A percentile compares a stretch with the other conserved stretches of the same genome.
These are phyloP conservation scores for Viola pubescens DNA, from an alignment of 441 rosid genomes.

Conservation along the genomic window DNA sequence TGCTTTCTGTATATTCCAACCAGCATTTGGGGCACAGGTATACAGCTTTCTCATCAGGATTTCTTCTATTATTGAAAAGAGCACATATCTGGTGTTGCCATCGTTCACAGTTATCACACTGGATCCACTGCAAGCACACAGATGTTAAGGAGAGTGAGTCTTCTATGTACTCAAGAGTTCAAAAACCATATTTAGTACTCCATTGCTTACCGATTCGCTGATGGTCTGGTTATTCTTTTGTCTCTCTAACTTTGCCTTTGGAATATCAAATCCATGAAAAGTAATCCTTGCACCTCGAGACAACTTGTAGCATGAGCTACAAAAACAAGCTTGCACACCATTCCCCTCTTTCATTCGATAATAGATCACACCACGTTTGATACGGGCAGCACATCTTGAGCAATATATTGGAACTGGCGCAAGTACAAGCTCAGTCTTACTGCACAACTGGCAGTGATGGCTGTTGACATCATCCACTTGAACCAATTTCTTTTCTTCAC, in stretches of 20 bases:
- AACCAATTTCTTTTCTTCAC: constrained; percentile 19
- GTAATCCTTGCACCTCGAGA: constrained; percentile 20
- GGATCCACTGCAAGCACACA: constrained; percentile 57
- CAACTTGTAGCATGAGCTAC: constrained; percentile 30
- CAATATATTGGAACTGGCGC: constrained; percentile 55
- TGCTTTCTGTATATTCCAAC: constrained; percentile 35
- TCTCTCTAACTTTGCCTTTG: constrained; percentile 30
- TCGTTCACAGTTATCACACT: constrained; percentile 48
- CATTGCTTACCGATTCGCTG: constrained; percentile 38
- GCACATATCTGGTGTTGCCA: constrained; percentile 88
- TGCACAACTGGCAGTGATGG: constrained; percentile 51
- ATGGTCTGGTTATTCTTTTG: constrained; percentile 33
- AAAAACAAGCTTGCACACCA: constrained; percentile 30
- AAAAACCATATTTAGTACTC: constrained; percentile 4
- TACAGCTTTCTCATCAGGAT: constrained; percentile 35
- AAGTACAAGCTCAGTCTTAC: constrained; percentile 26
- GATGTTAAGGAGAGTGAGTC: constrained; percentile 8
- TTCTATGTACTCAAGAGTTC: not conserved
- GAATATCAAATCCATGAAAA: constrained; percentile 26
- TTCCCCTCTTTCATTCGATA: constrained; percentile 33
- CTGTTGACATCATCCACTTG: constrained; percentile 15
- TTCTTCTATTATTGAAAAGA: constrained; percentile 45
- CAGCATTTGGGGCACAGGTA: constrained; percentile 59
- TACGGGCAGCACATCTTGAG: constrained; percentile 32
- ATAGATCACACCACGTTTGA: constrained; percentile 33